A percentile compares a stretch with the other conserved stretches of the same genome.
Evolutionary conservation across 2,329 filamentous ascomycete species (phyloP).

Genomic region (Zasmidium cellare): DNA sequence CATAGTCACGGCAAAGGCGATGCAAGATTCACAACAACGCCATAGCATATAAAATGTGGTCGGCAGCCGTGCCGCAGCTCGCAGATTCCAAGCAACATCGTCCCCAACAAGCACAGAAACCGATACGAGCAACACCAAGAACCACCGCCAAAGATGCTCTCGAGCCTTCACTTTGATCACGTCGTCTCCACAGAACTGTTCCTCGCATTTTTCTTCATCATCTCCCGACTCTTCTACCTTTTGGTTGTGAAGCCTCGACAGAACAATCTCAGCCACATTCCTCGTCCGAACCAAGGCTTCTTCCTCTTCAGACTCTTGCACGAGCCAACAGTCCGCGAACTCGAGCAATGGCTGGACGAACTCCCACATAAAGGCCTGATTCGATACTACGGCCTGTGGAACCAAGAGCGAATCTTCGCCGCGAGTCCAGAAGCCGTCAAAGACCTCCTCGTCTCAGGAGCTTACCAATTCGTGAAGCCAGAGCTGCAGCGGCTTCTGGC

Average conservation of each 20-base stretch:
- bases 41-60: too few species aligned
- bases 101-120: too few species aligned
- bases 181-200: background rate
- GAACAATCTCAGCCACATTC: conserved; percentile 6
- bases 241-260: background rate
- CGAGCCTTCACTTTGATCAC: background rate
- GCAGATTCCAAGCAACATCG: too few species aligned
- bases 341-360: conserved; percentile 15
- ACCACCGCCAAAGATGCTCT: background rate
- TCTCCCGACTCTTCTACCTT: background rate
- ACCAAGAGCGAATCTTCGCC: conserved; percentile 12
- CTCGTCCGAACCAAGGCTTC: conserved; percentile 9
- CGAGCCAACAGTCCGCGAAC: conserved; percentile 11
- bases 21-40: too few species aligned
- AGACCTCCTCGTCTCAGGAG: conserved; percentile 8
- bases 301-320: conserved; percentile 10
- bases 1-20: too few species aligned
- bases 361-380: conserved; percentile 14
- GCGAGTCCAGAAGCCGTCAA: conserved; percentile 7
- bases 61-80: too few species aligned
- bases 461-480: conserved; percentile 14
- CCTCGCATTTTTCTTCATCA: background rate
- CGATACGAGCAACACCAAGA: too few species aligned
- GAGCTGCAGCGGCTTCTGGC: conserved; percentile 10
- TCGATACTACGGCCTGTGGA: conserved; percentile 16